Conservation (phyloP, 1,284 basidiomycete species). For the Peniophora sp. region DNA sequence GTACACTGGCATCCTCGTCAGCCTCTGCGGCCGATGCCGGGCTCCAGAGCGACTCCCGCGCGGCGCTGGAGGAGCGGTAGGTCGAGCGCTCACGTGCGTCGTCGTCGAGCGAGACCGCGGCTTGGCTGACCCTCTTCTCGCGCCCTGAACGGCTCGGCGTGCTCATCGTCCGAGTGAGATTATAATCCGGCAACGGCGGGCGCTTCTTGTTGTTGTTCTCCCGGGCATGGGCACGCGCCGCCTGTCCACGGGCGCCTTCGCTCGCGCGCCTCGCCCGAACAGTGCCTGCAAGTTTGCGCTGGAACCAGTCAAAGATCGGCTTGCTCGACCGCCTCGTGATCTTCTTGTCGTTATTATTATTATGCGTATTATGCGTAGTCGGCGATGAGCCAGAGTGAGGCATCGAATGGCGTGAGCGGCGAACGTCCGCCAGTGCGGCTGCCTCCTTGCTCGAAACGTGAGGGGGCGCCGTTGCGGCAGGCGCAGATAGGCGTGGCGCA, state of each 20-base stretch:
- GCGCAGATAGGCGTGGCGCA: too few species aligned
- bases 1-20: conserved; percentile 84
- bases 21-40: conserved; percentile 68
- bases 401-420: too few species aligned
- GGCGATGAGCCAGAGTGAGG: too few species aligned
- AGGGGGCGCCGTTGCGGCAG: too few species aligned
- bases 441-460: too few species aligned
- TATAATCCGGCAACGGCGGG: conserved; percentile 7
- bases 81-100: conserved; percentile 32
- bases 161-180: conserved; percentile 12
- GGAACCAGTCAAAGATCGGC: conserved; percentile 88
- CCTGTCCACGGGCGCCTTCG: conserved; percentile 21
- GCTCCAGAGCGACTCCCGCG: conserved; percentile 67
- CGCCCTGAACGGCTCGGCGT: conserved; percentile 13
- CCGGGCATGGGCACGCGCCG: conserved; percentile 3
- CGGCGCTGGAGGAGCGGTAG: conserved; percentile 41
- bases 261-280: conserved; percentile 40
- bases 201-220: conserved; percentile 7
- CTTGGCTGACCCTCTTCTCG: conserved; percentile 6
- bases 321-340: conserved; percentile 61
- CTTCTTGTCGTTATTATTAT: conserved; percentile 34
- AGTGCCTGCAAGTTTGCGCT: conserved; percentile 74
- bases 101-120: conserved; percentile 53
- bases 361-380: too few species aligned
- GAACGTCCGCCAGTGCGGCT: too few species aligned